Percentiles rank a stretch among this genome's conserved stretches.
Evolutionary conservation across 768 basidiomycete genomes (phyloP).

Genomic region (Suillus variegatus): DNA sequence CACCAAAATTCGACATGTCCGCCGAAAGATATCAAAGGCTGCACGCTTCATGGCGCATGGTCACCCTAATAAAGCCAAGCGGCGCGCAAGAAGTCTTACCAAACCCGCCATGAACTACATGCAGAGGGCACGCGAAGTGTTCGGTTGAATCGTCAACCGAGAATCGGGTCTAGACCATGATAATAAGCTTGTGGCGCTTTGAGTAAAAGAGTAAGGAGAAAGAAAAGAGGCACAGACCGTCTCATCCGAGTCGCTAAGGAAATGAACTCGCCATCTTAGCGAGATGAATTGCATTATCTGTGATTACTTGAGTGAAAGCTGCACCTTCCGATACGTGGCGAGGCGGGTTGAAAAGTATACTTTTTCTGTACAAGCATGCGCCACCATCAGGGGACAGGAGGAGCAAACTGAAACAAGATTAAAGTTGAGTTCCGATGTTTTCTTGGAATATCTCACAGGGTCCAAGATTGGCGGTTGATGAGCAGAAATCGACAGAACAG

Average conservation of each 20-base stretch:
- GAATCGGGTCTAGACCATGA: constrained; percentile 3
- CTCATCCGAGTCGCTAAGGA: neutral
- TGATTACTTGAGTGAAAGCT: too few relatives aligned
- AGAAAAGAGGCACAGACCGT: constrained; percentile 2
- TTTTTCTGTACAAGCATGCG: neutral
- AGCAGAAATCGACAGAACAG: neutral
- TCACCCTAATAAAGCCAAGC: constrained; percentile 1
- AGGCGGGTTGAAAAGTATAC: neutral
- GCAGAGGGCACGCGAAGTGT: neutral
- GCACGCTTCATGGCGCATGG: constrained; percentile 1
- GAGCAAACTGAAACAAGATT: neutral
- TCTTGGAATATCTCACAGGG: neutral
- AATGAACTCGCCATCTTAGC: neutral
- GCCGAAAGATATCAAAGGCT: neutral
- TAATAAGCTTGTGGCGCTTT: neutral
- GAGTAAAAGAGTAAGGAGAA: constrained; percentile 1
- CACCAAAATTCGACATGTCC: neutral
- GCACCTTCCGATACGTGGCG: neutral
- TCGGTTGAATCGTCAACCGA: neutral
- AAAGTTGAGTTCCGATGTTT: neutral
- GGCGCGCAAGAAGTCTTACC: constrained; percentile 4
- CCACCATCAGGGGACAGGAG: neutral
- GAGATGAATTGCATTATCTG: neutral
- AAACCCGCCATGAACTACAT: constrained; percentile 4
- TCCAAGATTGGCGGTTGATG: neutral